Conservation (phyloP, 306 rosid genomes). For the Abrus precatorius region DNA sequence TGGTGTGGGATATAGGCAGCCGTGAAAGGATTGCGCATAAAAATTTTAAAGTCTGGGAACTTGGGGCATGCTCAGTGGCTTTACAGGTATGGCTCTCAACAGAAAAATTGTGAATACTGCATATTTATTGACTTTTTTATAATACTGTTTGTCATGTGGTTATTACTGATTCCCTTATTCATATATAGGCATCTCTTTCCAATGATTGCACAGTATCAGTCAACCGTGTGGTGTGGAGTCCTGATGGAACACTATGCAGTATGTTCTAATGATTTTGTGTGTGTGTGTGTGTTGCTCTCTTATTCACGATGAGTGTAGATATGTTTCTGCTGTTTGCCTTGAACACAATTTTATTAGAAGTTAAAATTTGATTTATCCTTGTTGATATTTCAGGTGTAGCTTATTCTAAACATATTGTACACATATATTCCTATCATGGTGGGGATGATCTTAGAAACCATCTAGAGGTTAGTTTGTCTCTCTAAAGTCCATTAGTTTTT, state of each 20-base stretch:
- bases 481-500: conserved; percentile 34
- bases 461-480: conserved; percentile 80
- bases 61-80: conserved; percentile 68
- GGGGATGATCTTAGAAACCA: conserved; percentile 89
- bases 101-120: conserved; percentile 28
- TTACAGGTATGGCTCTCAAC: conserved; percentile 73
- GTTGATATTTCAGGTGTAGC: conserved; percentile 85
- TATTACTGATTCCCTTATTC: conserved; percentile 48
- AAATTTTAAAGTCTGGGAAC: conserved; percentile 93
- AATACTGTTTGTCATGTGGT: conserved; percentile 33
- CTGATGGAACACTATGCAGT: conserved; percentile 95
- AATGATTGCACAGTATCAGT: conserved; percentile 83
- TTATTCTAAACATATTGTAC: conserved; percentile 95
- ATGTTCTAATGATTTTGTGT: conserved; percentile 44
- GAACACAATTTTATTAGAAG: not conserved
- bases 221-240: conserved; percentile 96
- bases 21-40: conserved; percentile 79
- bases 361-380: conserved; percentile 41
- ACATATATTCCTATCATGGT: conserved; percentile 88
- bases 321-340: conserved; percentile 27
- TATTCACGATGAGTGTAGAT: conserved; percentile 17
- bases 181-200: conserved; percentile 76
- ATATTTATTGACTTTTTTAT: conserved; percentile 21
- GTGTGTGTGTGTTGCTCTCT: not conserved
- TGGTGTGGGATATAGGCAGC: conserved; percentile 88